These are phyloP conservation scores for Cladosporium phlei DNA, from an alignment of 2,329 filamentous ascomycete genomes.

Conservation along the genomic window DNA sequence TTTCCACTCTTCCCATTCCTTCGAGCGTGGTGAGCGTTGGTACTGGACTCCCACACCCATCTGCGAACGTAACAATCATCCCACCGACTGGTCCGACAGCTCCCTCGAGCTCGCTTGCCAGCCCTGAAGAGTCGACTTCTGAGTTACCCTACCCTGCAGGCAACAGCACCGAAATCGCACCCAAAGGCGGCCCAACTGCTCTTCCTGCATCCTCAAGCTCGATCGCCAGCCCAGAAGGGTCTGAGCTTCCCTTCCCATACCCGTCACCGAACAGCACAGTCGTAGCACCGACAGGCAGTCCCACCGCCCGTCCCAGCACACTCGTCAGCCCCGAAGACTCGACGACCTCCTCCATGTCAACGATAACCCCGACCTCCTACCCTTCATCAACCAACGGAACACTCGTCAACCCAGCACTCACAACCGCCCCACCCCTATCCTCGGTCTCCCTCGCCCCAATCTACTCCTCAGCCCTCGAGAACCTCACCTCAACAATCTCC, in stretches of 20 bases:
- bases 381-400: constrained; percentile 11
- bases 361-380: not conserved
- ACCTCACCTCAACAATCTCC: constrained; percentile 18
- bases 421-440: constrained; percentile 13
- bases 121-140: too few species aligned
- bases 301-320: not conserved
- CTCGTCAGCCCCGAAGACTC: constrained; percentile 5
- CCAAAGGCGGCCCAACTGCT: not conserved
- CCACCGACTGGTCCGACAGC: constrained; percentile 13
- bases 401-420: constrained; percentile 7
- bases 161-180: constrained; percentile 9
- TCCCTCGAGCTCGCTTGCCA: too few species aligned
- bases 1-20: not conserved
- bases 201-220: constrained; percentile 6
- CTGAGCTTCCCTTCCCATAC: not conserved
- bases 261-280: not conserved
- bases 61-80: constrained; percentile 14
- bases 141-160: constrained; percentile 5
- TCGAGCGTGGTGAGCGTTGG: not conserved
- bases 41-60: not conserved
- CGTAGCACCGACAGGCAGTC: not conserved
- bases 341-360: not conserved
- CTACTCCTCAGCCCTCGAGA: constrained; percentile 18
- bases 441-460: constrained; percentile 17
- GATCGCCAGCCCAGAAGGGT: not conserved